Evolutionary conservation across 2,329 filamentous ascomycete genomes (phyloP).

Genomic region (Coniochaeta sp.): DNA sequence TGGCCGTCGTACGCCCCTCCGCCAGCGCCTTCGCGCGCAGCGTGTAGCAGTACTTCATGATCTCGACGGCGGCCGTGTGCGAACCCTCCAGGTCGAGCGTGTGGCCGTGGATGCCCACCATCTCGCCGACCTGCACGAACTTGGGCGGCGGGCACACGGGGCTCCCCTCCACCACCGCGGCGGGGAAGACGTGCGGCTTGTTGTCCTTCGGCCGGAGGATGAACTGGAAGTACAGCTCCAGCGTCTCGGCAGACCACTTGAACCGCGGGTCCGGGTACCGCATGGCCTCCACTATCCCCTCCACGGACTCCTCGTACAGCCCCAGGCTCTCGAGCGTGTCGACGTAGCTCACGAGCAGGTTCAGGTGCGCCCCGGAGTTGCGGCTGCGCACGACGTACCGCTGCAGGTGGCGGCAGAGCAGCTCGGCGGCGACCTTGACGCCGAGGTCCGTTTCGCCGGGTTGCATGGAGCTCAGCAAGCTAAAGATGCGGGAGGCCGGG

Average conservation of each 20-base stretch:
- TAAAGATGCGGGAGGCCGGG: not conserved
- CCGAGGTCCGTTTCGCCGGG: not conserved
- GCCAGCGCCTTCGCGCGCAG: not conserved
- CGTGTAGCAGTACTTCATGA: not conserved
- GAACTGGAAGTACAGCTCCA: not conserved
- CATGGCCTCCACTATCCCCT: not conserved
- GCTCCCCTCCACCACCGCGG: too few species aligned
- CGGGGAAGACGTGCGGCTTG: not conserved
- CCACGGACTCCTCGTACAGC: not conserved
- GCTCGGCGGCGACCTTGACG: not conserved
- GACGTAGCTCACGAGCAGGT: not conserved
- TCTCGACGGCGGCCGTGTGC: not conserved
- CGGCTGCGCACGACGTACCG: not conserved
- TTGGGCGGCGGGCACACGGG: not conserved
- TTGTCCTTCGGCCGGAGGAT: not conserved
- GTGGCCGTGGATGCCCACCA: not conserved
- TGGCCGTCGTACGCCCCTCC: not conserved
- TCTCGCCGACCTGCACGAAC: not conserved
- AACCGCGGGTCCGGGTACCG: not conserved
- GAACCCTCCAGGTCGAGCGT: not conserved
- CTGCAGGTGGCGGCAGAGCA: not conserved
- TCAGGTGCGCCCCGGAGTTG: not conserved
- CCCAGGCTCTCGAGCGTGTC: conserved; percentile 1
- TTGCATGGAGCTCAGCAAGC: not conserved
- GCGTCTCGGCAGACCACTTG: not conserved